Conservation (phyloP, 2,329 filamentous ascomycete species). For the Byssoonygena ceratinophila region DNA sequence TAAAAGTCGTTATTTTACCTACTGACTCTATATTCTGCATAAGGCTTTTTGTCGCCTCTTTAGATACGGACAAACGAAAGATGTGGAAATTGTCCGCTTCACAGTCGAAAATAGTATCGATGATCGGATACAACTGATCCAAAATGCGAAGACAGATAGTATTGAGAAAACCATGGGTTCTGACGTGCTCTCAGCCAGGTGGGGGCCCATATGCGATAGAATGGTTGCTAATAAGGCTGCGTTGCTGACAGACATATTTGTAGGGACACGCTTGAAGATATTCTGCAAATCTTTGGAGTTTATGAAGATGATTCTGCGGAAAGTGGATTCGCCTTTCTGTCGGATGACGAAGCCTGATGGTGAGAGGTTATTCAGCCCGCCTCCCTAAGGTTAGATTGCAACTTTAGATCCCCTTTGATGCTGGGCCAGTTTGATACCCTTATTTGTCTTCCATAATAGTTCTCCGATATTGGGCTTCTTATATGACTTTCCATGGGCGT, state of each 20-base stretch:
- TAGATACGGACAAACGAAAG: constrained; percentile 53
- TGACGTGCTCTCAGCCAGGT: constrained; percentile 16
- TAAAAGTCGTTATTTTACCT: background rate
- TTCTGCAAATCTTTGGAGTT: constrained; percentile 13
- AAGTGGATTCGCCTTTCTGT: constrained; percentile 8
- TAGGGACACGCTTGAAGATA: constrained; percentile 13
- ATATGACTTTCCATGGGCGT: background rate
- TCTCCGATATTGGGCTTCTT: background rate
- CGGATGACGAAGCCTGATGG: constrained; percentile 1
- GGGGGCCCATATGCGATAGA: background rate
- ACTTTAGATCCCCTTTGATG: background rate
- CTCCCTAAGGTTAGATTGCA: background rate
- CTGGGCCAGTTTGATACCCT: background rate
- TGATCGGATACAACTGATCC: constrained; percentile 45
- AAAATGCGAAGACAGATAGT: constrained; percentile 41
- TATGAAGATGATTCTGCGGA: constrained; percentile 8
- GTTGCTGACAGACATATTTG: constrained; percentile 2
- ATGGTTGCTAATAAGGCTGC: background rate
- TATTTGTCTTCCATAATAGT: background rate
- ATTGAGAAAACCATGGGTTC: constrained; percentile 23
- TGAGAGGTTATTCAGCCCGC: background rate
- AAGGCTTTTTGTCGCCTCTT: constrained; percentile 49
- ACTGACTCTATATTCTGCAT: background rate
- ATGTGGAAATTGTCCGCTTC: constrained; percentile 51
- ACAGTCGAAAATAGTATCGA: constrained; percentile 50